Conservation (phyloP, 345 rosid species). For the Barbarea vulgaris region DNA sequence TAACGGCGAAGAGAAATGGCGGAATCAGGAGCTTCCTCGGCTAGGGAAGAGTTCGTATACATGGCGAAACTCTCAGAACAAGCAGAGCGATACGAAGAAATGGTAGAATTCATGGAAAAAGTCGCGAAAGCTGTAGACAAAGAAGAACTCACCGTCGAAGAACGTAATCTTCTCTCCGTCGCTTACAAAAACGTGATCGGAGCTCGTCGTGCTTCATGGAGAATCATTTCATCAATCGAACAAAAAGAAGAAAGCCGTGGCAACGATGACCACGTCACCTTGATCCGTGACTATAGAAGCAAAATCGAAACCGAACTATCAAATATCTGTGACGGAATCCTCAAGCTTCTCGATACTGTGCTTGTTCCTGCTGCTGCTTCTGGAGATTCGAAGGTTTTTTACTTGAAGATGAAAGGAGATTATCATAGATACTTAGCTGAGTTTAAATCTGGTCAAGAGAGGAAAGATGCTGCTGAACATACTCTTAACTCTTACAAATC, state of each 20-base stretch:
- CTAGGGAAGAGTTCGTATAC: conserved; percentile 82
- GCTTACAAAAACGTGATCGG: conserved; percentile 98
- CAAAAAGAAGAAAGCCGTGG: conserved; percentile 94
- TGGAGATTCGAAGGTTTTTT: conserved; percentile 87
- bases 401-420: conserved; percentile 91
- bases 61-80: conserved; percentile 96
- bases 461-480: conserved; percentile 87
- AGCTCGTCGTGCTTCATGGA: conserved; percentile 88
- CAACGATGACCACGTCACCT: conserved; percentile 80
- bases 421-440: conserved; percentile 89
- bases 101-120: conserved; percentile 94
- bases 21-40: conserved; percentile 35
- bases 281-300: conserved; percentile 77
- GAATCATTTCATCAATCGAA: conserved; percentile 86
- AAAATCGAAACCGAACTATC: conserved; percentile 86
- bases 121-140: conserved; percentile 58
- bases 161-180: conserved; percentile 87
- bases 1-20: conserved; percentile 45
- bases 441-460: conserved; percentile 78
- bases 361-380: conserved; percentile 71
- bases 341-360: conserved; percentile 72
- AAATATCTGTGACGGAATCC: conserved; percentile 75
- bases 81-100: conserved; percentile 94
- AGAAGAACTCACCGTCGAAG: conserved; percentile 82
- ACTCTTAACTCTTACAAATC: conserved; percentile 85